A percentile compares a stretch with the other conserved stretches of the same genome.
These are phyloP conservation scores for carrot (Daucus carota) DNA, from an alignment of 129 eudicot genomes.

Conservation along the genomic window DH1_v3.0 NC_030389.2:10343001-10343500, in stretches of 20 bases:
- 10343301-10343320: neutral
- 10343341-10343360: slow-evolving; percentile 4
- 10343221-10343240: neutral
- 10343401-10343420: neutral
- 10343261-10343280: neutral
- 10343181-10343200: slow-evolving; percentile 28
- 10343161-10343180: slow-evolving; percentile 52
- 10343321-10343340: neutral
- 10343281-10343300: neutral
- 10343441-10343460: neutral
- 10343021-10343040: too few species aligned
- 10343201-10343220: neutral
- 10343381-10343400: neutral
- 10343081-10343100: slow-evolving; percentile 45
- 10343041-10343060: slow-evolving; percentile 65
- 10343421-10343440: neutral
- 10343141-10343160: slow-evolving; percentile 37
- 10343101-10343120: slow-evolving; percentile 57
- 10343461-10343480: neutral
- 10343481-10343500: neutral
- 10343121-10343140: slow-evolving; percentile 60
- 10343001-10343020: neutral
- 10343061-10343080: slow-evolving; percentile 59
- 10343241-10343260: neutral
- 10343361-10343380: neutral